phyloP scores from a whole-genome alignment of 768 basidiomycete species.

The Agrocybe chaxingu region DNA sequence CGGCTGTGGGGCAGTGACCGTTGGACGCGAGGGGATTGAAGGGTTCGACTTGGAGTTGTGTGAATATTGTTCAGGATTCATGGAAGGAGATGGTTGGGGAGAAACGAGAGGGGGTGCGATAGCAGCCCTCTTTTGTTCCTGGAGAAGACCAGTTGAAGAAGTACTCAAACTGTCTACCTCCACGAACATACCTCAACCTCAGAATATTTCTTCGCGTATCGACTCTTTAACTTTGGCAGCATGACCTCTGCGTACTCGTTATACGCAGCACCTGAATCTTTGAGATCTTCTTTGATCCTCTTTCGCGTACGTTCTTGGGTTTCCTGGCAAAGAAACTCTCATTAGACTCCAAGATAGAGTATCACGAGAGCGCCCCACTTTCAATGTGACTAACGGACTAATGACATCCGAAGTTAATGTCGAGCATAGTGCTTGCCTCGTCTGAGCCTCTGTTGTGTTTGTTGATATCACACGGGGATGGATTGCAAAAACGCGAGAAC shows the following conservation, averaged over 20 bases:
- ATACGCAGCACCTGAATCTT: slow-evolving; percentile 72
- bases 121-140: slow-evolving; percentile 67
- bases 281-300: slow-evolving; percentile 88
- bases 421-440: slow-evolving; percentile 73
- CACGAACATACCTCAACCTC: slow-evolving; percentile 70
- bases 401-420: slow-evolving; percentile 75
- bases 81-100: slow-evolving; percentile 24
- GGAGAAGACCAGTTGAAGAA: neutral
- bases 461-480: no score
- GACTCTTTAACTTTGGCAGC: slow-evolving; percentile 77
- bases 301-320: slow-evolving; percentile 90
- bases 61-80: slow-evolving; percentile 29
- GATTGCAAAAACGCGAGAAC: slow-evolving; percentile 8
- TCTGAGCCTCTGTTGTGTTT: slow-evolving; percentile 63
- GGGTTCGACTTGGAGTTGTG: slow-evolving; percentile 43
- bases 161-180: neutral
- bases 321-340: slow-evolving; percentile 46
- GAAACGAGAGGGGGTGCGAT: slow-evolving; percentile 30
- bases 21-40: slow-evolving; percentile 43
- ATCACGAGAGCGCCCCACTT: slow-evolving; percentile 37
- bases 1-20: slow-evolving; percentile 70
- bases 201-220: slow-evolving; percentile 81
- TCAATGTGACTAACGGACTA: slow-evolving; percentile 60
- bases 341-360: slow-evolving; percentile 1
- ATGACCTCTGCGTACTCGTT: slow-evolving; percentile 76